phyloP scores from a whole-genome alignment of 495 filamentous ascomycete genomes.

The Pseudoneurospora amorphoporcata region DNA sequence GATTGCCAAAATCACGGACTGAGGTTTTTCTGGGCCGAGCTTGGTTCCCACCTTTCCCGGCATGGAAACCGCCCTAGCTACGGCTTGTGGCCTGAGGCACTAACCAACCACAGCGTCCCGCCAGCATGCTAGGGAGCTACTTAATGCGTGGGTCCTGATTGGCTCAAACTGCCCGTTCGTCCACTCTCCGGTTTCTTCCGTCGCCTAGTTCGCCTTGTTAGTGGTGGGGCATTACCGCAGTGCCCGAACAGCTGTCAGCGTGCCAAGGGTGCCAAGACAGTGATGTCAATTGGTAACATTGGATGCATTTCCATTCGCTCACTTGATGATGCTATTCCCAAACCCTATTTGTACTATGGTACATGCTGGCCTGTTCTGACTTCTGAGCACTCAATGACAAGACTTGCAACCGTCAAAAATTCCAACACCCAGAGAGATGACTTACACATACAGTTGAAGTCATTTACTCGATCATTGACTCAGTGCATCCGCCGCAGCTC shows the following conservation, averaged over 20 bases:
- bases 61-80: conserved; percentile 4
- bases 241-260: background rate
- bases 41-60: conserved; percentile 22
- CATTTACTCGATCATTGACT: background rate
- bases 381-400: background rate
- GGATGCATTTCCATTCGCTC: background rate
- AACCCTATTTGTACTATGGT: background rate
- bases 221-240: background rate
- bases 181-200: conserved; percentile 17
- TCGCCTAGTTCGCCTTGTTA: background rate
- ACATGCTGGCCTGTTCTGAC: background rate
- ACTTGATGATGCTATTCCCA: background rate
- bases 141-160: conserved; percentile 18
- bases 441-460: background rate
- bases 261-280: background rate
- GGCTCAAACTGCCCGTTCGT: conserved; percentile 1
- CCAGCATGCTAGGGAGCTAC: background rate
- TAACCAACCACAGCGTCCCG: background rate
- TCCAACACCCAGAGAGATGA: background rate
- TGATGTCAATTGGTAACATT: background rate
- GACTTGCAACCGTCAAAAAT: background rate
- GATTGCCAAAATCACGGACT: conserved; percentile 22
- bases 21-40: conserved; percentile 41
- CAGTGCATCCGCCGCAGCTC: conserved; percentile 63
- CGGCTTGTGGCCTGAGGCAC: conserved; percentile 23